Conservation (phyloP, 2,329 filamentous ascomycete species). For the Helicocarpus griseus region DNA sequence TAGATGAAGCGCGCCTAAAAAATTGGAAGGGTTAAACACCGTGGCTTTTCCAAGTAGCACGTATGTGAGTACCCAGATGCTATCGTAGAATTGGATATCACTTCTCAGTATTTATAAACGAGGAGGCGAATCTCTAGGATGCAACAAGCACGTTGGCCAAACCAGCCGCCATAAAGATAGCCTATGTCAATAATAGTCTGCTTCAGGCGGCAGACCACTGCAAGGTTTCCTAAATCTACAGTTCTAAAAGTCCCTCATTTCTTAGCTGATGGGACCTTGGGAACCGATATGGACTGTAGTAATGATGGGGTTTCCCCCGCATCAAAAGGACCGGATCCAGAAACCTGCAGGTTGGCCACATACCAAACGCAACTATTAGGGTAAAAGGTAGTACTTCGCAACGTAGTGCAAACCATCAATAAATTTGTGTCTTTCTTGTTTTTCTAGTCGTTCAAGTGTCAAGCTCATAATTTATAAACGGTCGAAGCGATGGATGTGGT, state of each 20-base stretch:
- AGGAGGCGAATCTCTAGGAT: constrained; percentile 20
- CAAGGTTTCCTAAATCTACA: constrained; percentile 55
- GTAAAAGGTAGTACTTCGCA: too few species aligned
- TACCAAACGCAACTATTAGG: too few species aligned
- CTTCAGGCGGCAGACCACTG: constrained; percentile 42
- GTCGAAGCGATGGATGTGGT: too few species aligned
- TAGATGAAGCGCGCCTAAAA: constrained; percentile 36
- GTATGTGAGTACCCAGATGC: constrained; percentile 56
- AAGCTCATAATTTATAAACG: too few species aligned
- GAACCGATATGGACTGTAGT: constrained; percentile 38
- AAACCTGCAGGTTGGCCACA: too few species aligned
- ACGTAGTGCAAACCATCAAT: too few species aligned
- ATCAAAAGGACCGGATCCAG: constrained; percentile 41
- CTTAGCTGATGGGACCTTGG: constrained; percentile 40
- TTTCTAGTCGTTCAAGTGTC: too few species aligned
- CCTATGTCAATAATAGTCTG: constrained; percentile 54
- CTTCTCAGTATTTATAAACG: constrained; percentile 32
- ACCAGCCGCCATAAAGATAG: constrained; percentile 52
- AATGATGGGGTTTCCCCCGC: constrained; percentile 41
- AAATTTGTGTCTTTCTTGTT: too few species aligned
- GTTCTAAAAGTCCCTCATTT: constrained; percentile 43
- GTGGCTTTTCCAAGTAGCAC: constrained; percentile 38
- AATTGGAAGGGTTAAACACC: constrained; percentile 31
- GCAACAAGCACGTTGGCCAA: constrained; percentile 48
- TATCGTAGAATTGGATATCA: constrained; percentile 44